phyloP scores from a whole-genome alignment of 257 asterid genomes.

The Anisodus tanguticus region DNA sequence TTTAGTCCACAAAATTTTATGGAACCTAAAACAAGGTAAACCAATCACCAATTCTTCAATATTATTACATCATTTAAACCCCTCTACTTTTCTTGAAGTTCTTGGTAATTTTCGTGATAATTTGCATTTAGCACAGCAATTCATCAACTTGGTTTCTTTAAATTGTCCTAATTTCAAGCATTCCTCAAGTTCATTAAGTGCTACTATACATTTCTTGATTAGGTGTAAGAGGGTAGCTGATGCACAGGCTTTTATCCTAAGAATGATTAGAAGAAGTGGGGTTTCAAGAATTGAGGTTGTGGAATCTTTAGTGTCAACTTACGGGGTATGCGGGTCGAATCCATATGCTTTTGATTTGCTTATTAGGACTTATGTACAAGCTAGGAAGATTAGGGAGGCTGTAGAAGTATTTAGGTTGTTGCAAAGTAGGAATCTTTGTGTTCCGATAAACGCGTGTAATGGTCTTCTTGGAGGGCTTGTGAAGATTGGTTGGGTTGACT shows the following conservation, averaged over 20 bases:
- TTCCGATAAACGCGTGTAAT: conserved; percentile 74
- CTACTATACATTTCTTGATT: conserved; percentile 60
- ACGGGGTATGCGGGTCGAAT: conserved; percentile 50
- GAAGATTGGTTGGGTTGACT: conserved; percentile 74
- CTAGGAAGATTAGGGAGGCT: conserved; percentile 82
- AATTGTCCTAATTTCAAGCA: conserved; percentile 68
- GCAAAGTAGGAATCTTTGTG: conserved; percentile 43
- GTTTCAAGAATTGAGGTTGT: conserved; percentile 61
- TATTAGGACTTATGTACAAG: conserved; percentile 77
- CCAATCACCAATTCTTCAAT: conserved; percentile 39
- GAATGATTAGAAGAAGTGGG: conserved; percentile 74
- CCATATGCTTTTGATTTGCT: conserved; percentile 60
- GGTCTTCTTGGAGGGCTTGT: conserved; percentile 78
- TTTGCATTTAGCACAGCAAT: conserved; percentile 51
- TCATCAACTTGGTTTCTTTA: conserved; percentile 52
- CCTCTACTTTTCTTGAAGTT: conserved; percentile 56
- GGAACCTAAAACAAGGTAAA: conserved; percentile 66
- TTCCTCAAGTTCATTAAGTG: conserved; percentile 59
- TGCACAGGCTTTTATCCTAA: conserved; percentile 70
- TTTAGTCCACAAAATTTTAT: conserved; percentile 56
- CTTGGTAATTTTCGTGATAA: conserved; percentile 53
- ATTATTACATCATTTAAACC: conserved; percentile 49
- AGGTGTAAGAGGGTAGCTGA: conserved; percentile 60
- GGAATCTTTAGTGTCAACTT: conserved; percentile 55
- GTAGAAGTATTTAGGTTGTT: conserved; percentile 62